Percentiles rank a stretch among this genome's conserved stretches.
These are phyloP conservation scores for Tuber aestivum DNA, from an alignment of 495 filamentous ascomycete genomes.

Conservation along the genomic window DNA sequence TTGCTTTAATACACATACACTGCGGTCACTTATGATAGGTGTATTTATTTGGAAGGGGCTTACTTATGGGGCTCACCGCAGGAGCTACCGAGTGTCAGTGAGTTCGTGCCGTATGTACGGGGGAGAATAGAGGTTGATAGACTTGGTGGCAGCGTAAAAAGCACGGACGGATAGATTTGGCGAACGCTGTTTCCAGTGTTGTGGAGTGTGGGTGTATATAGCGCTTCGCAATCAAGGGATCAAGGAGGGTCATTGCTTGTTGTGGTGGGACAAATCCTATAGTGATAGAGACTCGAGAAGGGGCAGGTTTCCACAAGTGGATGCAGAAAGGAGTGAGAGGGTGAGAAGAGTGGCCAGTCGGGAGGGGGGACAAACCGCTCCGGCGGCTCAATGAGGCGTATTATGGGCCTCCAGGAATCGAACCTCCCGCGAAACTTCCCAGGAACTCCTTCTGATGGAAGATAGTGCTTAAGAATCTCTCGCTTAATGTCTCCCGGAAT, in stretches of 20 bases:
- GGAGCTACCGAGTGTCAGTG: conserved; percentile 34
- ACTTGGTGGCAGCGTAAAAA: conserved; percentile 19
- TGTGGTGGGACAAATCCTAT: conserved; percentile 20
- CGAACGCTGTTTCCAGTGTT: conserved; percentile 28
- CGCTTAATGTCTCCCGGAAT: conserved; percentile 22
- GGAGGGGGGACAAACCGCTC: conserved; percentile 20
- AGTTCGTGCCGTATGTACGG: background rate
- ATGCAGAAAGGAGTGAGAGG: background rate
- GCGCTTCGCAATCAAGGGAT: conserved; percentile 22
- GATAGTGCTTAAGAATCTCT: background rate
- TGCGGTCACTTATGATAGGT: conserved; percentile 26
- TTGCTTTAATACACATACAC: conserved; percentile 15
- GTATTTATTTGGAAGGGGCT: conserved; percentile 32
- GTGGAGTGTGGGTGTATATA: conserved; percentile 23
- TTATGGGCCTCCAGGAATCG: background rate
- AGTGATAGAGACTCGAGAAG: conserved; percentile 32
- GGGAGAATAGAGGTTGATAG: conserved; percentile 15
- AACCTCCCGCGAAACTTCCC: background rate
- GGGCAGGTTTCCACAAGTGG: conserved; percentile 28
- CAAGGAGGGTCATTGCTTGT: conserved; percentile 32
- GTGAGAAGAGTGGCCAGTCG: background rate
- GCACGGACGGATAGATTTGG: conserved; percentile 28
- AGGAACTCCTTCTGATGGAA: background rate
- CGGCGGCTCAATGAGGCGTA: conserved; percentile 18
- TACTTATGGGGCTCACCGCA: conserved; percentile 35